Base-by-base conservation (phyloP, 495 filamentous ascomycete genomes). In the Podospora bellae-mahoneyi region DNA sequence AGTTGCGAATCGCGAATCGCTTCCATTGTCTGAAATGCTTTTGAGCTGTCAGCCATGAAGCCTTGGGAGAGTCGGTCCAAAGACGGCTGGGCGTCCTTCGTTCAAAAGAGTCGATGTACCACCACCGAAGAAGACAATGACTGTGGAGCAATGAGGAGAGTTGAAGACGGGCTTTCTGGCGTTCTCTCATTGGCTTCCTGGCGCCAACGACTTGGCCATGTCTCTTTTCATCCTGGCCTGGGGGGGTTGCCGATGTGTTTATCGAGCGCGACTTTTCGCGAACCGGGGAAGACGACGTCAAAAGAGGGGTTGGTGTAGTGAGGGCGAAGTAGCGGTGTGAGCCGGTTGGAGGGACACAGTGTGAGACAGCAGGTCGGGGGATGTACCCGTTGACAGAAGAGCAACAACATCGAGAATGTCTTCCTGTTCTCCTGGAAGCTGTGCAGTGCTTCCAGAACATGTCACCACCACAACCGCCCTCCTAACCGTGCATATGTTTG, bases 261-360 rank as follows among this genome's bases (percentile, higher is more conserved):
- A 64, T 68, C 65, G 60, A 72, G 68, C 65, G 65, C 65, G 64
- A 56, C 64, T 66, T 60, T 59, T 62, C 23, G 27, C 60, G 67
- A 20, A 58, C 23, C 55, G 55, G 23, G 55, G n/a, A n/a, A 19
- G 55, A 58, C 55, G 5, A 48, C 27, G 59, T 61, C 28, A 27
- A 28, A 26, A 28, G 65, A 67, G 76, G 72, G 67, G 74, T 76
- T 66, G 64, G 44, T 71, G 66, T 75, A 77, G 67, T 60, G 58
- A 69, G 26, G 62, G 48, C 64, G 64, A 74, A 78, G 75, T 76
- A 78, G 76, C 76, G 76, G 76, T 78, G 76, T 72, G 76, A 68
- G 64, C 62, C 19, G 66, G 74, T 64, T 70, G 28, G 18, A 44
- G 61, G 19, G 15, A 62, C 61, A 76, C 74, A 76, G 74, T 76